Percentiles rank a stretch among this genome's conserved stretches.
Evolutionary conservation across 768 basidiomycete genomes (phyloP).

Genomic region (Mycena belliarum): DNA sequence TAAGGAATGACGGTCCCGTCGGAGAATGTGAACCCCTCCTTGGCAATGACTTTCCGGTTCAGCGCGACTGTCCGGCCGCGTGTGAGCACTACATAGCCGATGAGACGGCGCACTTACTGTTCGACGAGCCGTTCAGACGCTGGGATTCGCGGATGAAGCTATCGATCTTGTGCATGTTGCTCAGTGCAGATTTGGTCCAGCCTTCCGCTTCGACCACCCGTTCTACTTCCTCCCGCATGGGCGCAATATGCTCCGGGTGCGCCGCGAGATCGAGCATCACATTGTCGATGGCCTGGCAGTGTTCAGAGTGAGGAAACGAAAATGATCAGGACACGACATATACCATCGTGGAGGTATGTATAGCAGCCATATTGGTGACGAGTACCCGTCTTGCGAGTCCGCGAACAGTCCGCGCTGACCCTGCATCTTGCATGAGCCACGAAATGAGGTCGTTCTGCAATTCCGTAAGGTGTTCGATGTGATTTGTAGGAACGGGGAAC

Average conservation of each 20-base stretch:
- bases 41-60: constrained; percentile 27
- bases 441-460: neutral
- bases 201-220: neutral
- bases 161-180: neutral
- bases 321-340: too few relatives aligned
- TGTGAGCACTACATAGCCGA: too few relatives aligned
- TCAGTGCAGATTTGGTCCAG: neutral
- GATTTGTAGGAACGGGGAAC: neutral
- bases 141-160: constrained; percentile 9
- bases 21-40: constrained; percentile 32
- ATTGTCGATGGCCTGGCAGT: constrained; percentile 10
- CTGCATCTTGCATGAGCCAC: constrained; percentile 3
- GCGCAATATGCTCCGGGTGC: neutral
- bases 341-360: neutral
- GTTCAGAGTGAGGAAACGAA: neutral
- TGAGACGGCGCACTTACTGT: neutral
- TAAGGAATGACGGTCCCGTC: constrained; percentile 38
- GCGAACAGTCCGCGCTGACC: neutral
- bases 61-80: constrained; percentile 23
- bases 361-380: neutral
- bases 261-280: neutral
- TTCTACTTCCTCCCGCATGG: constrained; percentile 6
- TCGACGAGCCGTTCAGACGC: neutral
- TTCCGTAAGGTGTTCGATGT: neutral
- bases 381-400: neutral